Conservation (phyloP, 192 early-diverging fungal species). For the Glomus cerebriforme region DNA sequence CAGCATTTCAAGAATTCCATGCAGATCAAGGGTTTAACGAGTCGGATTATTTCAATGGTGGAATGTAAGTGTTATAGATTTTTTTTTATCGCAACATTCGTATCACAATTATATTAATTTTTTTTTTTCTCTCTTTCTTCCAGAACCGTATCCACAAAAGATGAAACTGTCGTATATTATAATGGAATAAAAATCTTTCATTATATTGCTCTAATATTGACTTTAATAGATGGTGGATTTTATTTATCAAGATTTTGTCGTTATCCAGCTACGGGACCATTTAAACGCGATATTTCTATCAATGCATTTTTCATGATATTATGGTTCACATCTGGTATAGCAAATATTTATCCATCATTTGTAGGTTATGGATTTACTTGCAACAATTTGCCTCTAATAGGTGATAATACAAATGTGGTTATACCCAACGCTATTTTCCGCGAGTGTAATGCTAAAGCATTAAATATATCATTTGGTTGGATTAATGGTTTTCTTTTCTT, state of each 20-base stretch:
- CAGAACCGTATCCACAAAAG: background rate
- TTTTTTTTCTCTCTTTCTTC: background rate
- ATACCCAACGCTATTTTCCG: background rate
- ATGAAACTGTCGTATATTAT: background rate
- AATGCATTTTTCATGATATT: background rate
- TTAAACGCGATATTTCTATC: background rate
- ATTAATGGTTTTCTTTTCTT: background rate
- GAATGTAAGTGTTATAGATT: background rate
- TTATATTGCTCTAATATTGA: background rate
- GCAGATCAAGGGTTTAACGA: background rate
- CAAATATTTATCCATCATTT: slow-evolving; percentile 4
- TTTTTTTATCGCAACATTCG: background rate
- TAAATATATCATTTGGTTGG: background rate
- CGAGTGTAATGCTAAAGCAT: background rate
- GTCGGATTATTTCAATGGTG: background rate
- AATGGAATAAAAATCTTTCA: slow-evolving; percentile 3
- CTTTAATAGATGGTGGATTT: background rate
- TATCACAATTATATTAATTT: background rate
- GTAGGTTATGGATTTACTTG: background rate
- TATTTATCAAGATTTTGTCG: background rate
- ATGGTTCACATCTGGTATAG: background rate
- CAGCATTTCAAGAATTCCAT: background rate
- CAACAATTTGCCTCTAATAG: no score
- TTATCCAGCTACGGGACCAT: background rate
- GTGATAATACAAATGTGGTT: background rate